phyloP scores from a whole-genome alignment of 1,139 yeast genomes.

The Sugiyamaella castrensis region DNA sequence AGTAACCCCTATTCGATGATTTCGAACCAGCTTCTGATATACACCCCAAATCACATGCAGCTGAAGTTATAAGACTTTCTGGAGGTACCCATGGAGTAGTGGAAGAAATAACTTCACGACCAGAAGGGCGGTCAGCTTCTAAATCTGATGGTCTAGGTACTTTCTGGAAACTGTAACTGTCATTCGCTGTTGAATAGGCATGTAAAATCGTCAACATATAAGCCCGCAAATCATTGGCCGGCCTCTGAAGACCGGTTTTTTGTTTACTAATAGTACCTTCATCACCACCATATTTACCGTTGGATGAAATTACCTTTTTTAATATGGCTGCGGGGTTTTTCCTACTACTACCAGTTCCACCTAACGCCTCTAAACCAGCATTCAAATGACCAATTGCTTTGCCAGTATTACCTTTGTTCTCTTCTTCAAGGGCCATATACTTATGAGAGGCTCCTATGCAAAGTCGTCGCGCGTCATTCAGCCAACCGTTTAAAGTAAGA shows the following conservation, averaged over 20 bases:
- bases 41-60: background rate
- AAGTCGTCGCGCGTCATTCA: slow-evolving; percentile 29
- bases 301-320: slow-evolving; percentile 1
- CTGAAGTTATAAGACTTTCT: background rate
- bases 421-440: slow-evolving; percentile 34
- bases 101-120: slow-evolving; percentile 33
- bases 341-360: background rate
- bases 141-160: slow-evolving; percentile 32
- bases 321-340: background rate
- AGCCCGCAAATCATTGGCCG: background rate
- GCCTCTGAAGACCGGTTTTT: background rate
- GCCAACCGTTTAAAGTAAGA: slow-evolving; percentile 30
- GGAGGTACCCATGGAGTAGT: slow-evolving; percentile 33
- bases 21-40: background rate
- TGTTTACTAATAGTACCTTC: background rate
- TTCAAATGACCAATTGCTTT: slow-evolving; percentile 32
- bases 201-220: slow-evolving; percentile 16
- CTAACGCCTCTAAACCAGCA: slow-evolving; percentile 21
- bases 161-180: slow-evolving; percentile 35
- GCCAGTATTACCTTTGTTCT: slow-evolving; percentile 32
- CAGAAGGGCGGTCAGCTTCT: slow-evolving; percentile 36
- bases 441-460: slow-evolving; percentile 33
- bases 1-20: background rate
- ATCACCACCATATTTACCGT: background rate
- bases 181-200: slow-evolving; percentile 33